These are phyloP conservation scores for Cryptomeria japonica DNA, from an alignment of 75 land plant genomes.

Conservation along the genomic window DNA sequence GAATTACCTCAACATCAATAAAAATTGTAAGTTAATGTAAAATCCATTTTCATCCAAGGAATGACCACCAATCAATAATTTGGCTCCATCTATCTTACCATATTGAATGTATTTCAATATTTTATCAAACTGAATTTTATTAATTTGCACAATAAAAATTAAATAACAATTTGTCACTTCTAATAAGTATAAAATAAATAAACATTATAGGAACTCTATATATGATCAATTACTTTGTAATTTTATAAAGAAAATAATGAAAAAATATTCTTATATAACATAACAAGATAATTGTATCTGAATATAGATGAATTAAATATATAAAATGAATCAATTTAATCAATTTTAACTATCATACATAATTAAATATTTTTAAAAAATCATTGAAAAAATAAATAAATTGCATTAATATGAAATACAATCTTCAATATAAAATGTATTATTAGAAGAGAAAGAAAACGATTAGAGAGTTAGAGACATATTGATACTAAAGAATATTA, in stretches of 20 bases:
- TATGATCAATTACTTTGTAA: too few species aligned
- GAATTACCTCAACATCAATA: conserved; percentile 62
- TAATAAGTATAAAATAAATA: too few species aligned
- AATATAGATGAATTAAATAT: too few species aligned
- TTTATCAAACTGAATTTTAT: conserved; percentile 69
- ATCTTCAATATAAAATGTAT: neutral
- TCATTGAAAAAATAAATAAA: neutral
- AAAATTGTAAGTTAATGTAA: conserved; percentile 67
- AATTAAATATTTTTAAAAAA: too few species aligned
- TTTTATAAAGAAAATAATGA: too few species aligned
- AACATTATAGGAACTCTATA: too few species aligned
- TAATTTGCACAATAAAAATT: conserved; percentile 35
- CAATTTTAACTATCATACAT: too few species aligned
- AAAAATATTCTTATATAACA: too few species aligned
- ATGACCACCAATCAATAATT: conserved; percentile 72
- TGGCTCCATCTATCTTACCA: conserved; percentile 58
- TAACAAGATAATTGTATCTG: too few species aligned
- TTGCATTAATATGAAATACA: neutral
- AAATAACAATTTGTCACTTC: too few species aligned
- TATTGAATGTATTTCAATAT: conserved; percentile 54
- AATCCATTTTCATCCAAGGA: conserved; percentile 36
- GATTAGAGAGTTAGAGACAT: too few species aligned
- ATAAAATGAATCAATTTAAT: neutral
- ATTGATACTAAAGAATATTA: too few species aligned
- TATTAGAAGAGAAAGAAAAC: neutral